These are phyloP conservation scores for Triadica sebifera DNA, from an alignment of 345 rosid genomes.

Conservation along the genomic window DNA sequence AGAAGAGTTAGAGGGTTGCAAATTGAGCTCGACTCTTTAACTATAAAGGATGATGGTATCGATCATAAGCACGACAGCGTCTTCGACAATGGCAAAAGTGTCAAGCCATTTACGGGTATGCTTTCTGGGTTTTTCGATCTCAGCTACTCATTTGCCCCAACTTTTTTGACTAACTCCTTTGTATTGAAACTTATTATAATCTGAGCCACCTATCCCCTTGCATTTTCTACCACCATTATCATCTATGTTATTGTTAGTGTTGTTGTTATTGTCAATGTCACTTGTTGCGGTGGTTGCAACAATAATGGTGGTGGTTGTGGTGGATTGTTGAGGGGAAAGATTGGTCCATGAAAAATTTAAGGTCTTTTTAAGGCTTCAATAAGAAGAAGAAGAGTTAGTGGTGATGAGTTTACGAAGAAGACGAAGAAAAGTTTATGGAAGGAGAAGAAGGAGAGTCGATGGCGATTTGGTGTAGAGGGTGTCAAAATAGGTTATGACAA, in stretches of 20 bases:
- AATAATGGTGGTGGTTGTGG: conserved; percentile 20
- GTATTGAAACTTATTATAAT: conserved; percentile 58
- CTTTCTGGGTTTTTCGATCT: conserved; percentile 74
- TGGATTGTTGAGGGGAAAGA: conserved; percentile 14
- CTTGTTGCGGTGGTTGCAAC: not conserved
- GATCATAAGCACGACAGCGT: conserved; percentile 86
- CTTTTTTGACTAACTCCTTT: conserved; percentile 67
- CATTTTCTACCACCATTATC: conserved; percentile 30
- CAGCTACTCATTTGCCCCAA: conserved; percentile 83
- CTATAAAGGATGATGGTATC: conserved; percentile 68
- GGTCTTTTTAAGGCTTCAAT: conserved; percentile 11
- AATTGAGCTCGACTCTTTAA: conserved; percentile 69
- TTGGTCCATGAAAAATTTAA: conserved; percentile 18
- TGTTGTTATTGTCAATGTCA: conserved; percentile 7
- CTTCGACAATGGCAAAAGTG: conserved; percentile 79
- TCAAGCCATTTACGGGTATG: conserved; percentile 85
- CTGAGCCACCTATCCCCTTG: conserved; percentile 70
- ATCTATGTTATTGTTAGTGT: conserved; percentile 15
- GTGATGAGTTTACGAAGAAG: no score
- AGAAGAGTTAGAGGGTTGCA: conserved; percentile 18
- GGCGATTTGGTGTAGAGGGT: no score
- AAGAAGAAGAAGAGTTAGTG: no score
- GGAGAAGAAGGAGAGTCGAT: no score
- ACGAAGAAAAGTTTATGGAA: no score
- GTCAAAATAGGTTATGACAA: no score